Base-by-base conservation (phyloP, 2,329 filamentous ascomycete species). In the Scopulariopsis brevicaulis region DNA sequence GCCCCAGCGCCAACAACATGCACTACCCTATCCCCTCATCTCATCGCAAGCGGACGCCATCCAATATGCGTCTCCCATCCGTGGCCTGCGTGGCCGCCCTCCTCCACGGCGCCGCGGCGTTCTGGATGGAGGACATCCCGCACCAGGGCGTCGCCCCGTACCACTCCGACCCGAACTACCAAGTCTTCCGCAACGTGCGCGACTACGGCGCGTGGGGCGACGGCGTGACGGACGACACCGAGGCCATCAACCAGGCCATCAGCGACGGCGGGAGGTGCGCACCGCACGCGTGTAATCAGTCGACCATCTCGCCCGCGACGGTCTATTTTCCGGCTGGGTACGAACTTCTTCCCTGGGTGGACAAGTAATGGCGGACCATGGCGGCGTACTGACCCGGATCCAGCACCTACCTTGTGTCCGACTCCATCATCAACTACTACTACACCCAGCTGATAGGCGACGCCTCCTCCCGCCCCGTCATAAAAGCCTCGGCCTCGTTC, bases 391-490 rank as follows among this genome's bases (percentile, higher is more conserved):
- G 15, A 46, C 15, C 15, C 40, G 6, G n/a, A 46, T n/a, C 2
- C 37, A 72, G 70, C 52, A 91, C 85, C 2, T 94, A 93, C 66
- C 65, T 85, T 5, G 83, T 93, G 60, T 86, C 81, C 55, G 78
- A 75, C 62, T 86, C 89, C 6, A 83, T 94, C 60, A 71, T 88
- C 50, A 83, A 87, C 67, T 84, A 85, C 71, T 94, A 92, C 73
- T 90, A 90, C 68, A 91, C 89, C 1, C 86, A 90, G 69, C 77
- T 94, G 61, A 78, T 91, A 34, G 89, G 88, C 48, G 86, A 92
- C 69, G 82, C 86, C 11, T 76, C 74, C 22, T 69, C 78, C 61
- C 75, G 79, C 59, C 74, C 87, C 6, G 74, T 77, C 3, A 74
- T 86, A 57, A 79, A 79, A 63, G 81, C 81, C 2, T 71, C 75